These are phyloP conservation scores for Chalciporus piperatus DNA, from an alignment of 768 basidiomycete genomes.

Conservation along the genomic window DNA sequence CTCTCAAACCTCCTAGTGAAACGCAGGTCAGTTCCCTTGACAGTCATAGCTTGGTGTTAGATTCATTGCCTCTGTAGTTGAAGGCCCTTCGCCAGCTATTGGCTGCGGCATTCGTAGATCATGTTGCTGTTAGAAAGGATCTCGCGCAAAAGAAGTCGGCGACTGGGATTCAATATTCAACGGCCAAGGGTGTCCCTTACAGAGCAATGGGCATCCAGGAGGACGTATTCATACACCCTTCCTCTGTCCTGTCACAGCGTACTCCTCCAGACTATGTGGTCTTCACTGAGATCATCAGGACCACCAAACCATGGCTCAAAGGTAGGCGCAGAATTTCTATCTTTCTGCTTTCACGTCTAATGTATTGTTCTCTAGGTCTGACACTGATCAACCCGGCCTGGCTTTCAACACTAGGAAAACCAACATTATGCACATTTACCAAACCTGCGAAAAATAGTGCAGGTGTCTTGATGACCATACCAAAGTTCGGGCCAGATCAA, in stretches of 20 bases:
- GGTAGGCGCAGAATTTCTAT: conserved; percentile 40
- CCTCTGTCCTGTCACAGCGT: conserved; percentile 66
- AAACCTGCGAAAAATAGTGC: conserved; percentile 72
- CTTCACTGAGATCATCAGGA: conserved; percentile 79
- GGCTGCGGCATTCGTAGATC: conserved; percentile 90
- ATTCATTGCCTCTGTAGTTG: conserved; percentile 48
- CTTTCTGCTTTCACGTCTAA: conserved; percentile 2
- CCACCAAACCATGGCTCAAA: conserved; percentile 75
- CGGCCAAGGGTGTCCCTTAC: conserved; percentile 80
- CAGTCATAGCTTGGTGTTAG: background rate
- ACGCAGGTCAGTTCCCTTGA: conserved; percentile 55
- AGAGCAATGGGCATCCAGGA: conserved; percentile 74
- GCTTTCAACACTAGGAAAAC: conserved; percentile 76
- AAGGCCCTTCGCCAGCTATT: conserved; percentile 88
- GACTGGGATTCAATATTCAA: conserved; percentile 67
- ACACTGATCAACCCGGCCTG: conserved; percentile 87
- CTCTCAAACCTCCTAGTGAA: conserved; percentile 72
- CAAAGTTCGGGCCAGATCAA: conserved; percentile 78
- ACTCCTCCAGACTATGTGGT: conserved; percentile 85
- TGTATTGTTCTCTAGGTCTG: conserved; percentile 46
- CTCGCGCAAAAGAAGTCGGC: conserved; percentile 56
- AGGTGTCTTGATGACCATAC: conserved; percentile 71
- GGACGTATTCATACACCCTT: conserved; percentile 91
- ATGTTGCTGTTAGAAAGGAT: conserved; percentile 90
- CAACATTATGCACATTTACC: conserved; percentile 84